phyloP scores from a whole-genome alignment of 768 basidiomycete species.

The Pulveroboletus sp. region DNA sequence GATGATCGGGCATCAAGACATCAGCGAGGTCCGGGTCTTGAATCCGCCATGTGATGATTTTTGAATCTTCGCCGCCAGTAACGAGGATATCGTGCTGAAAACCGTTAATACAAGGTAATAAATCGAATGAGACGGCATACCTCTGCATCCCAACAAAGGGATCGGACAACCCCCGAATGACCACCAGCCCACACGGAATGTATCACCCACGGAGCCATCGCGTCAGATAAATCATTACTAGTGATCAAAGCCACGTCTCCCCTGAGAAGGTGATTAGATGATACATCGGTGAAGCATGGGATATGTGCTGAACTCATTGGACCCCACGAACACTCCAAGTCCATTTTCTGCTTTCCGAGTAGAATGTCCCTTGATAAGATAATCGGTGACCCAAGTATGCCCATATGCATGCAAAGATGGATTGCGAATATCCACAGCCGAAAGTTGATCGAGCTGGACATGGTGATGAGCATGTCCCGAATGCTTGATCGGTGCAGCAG shows the following conservation, averaged over 20 bases:
- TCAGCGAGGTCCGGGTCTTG: constrained; percentile 2
- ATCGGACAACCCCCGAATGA: constrained; percentile 55
- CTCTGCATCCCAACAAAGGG: constrained; percentile 52
- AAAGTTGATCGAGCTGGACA: constrained; percentile 54
- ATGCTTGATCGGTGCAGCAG: background rate
- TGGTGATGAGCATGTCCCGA: background rate
- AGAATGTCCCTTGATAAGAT: constrained; percentile 55
- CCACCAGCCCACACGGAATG: constrained; percentile 50
- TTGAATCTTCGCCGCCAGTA: constrained; percentile 51
- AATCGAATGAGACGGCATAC: constrained; percentile 27
- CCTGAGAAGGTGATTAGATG: constrained; percentile 30
- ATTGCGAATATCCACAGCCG: constrained; percentile 58
- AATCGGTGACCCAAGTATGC: constrained; percentile 75
- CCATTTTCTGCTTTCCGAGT: constrained; percentile 16
- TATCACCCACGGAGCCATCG: constrained; percentile 45
- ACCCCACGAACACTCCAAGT: constrained; percentile 62
- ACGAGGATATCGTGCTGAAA: constrained; percentile 40
- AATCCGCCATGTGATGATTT: constrained; percentile 41
- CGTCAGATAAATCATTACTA: constrained; percentile 36
- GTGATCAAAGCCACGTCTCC: constrained; percentile 58
- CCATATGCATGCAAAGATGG: constrained; percentile 56
- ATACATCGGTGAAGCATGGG: background rate
- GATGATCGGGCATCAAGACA: background rate
- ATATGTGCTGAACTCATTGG: constrained; percentile 55
- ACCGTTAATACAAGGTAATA: background rate